Conservation (phyloP, 208 protist genomes). For the Trypanosoma vivax region DNA sequence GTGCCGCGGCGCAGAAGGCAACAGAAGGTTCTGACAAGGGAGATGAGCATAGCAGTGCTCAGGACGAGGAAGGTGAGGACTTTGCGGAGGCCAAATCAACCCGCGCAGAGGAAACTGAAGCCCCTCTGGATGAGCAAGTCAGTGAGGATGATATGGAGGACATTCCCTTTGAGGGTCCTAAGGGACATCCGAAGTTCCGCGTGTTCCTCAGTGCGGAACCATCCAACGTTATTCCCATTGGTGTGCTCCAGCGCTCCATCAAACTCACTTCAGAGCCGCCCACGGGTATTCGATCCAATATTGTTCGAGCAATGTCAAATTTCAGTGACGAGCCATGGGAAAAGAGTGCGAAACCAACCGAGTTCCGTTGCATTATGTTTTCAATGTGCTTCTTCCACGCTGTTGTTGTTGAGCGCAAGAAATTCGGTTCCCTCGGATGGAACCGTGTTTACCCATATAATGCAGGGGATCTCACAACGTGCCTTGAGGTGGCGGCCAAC, state of each 20-base stretch:
- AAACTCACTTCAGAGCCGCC: conserved; percentile 99
- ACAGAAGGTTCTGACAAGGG: conserved; percentile 3
- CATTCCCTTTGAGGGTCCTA: conserved; percentile 84
- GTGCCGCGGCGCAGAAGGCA: conserved; percentile 30
- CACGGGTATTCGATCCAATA: conserved; percentile 95
- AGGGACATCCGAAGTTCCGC: conserved; percentile 93
- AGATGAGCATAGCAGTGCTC: not conserved
- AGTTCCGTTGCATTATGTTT: conserved; percentile 98
- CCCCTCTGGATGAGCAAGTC: conserved; percentile 2
- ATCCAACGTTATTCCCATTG: conserved; percentile 93
- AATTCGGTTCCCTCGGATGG: conserved; percentile 97
- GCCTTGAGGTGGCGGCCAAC: conserved; percentile 95
- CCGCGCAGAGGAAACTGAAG: conserved; percentile 11
- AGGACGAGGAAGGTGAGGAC: conserved; percentile 8
- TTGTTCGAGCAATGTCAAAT: conserved; percentile 93
- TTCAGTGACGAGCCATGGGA: conserved; percentile 97
- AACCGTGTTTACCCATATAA: conserved; percentile 98
- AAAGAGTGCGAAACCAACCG: conserved; percentile 91
- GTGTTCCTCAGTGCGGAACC: conserved; percentile 97
- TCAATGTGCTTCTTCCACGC: conserved; percentile 98
- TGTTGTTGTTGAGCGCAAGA: conserved; percentile 96
- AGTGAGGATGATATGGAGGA: conserved; percentile 68
- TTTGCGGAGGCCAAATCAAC: conserved; percentile 1
- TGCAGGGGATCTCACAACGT: conserved; percentile 96
- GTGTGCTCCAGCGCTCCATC: conserved; percentile 96